A percentile compares a stretch with the other conserved stretches of the same genome.
These are phyloP conservation scores for Cercospora beticola DNA, from an alignment of 2,329 filamentous ascomycete genomes.

Conservation along the genomic window DNA sequence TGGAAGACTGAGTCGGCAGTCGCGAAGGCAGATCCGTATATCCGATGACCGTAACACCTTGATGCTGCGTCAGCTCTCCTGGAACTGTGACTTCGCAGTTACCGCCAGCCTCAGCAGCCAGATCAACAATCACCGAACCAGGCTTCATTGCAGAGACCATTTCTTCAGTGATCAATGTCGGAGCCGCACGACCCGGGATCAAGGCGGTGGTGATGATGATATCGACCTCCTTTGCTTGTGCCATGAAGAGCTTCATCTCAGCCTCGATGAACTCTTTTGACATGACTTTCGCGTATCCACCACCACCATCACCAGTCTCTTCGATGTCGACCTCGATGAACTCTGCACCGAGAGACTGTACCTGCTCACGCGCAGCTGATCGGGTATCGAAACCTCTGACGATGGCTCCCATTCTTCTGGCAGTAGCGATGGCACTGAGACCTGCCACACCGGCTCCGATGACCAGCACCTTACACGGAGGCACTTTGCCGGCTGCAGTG, in stretches of 20 bases:
- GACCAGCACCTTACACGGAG: slow-evolving; percentile 84
- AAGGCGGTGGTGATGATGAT: slow-evolving; percentile 92
- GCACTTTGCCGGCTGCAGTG: slow-evolving; percentile 86
- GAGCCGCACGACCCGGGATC: slow-evolving; percentile 80
- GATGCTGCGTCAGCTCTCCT: slow-evolving; percentile 65
- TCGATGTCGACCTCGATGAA: slow-evolving; percentile 83
- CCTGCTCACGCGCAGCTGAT: slow-evolving; percentile 81
- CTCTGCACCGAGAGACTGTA: slow-evolving; percentile 85
- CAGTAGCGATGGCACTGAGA: slow-evolving; percentile 82
- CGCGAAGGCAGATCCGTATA: slow-evolving; percentile 87
- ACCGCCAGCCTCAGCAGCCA: slow-evolving; percentile 83
- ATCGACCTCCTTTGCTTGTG: slow-evolving; percentile 83
- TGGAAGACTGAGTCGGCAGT: slow-evolving; percentile 84
- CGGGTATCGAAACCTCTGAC: slow-evolving; percentile 90
- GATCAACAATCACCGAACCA: slow-evolving; percentile 82
- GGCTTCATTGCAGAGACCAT: slow-evolving; percentile 86
- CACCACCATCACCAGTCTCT: slow-evolving; percentile 80
- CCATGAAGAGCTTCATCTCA: slow-evolving; percentile 88
- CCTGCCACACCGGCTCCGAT: slow-evolving; percentile 90
- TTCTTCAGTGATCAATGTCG: slow-evolving; percentile 77
- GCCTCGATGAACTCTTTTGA: slow-evolving; percentile 90
- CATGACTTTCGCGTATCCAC: slow-evolving; percentile 92
- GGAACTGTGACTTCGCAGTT: slow-evolving; percentile 82
- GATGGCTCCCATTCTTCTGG: slow-evolving; percentile 81
- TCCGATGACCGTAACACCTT: slow-evolving; percentile 67